A percentile compares a stretch with the other conserved stretches of the same genome.
Conservation (phyloP, 2,329 filamentous ascomycete genomes). For the Colletotrichum karsti region DNA sequence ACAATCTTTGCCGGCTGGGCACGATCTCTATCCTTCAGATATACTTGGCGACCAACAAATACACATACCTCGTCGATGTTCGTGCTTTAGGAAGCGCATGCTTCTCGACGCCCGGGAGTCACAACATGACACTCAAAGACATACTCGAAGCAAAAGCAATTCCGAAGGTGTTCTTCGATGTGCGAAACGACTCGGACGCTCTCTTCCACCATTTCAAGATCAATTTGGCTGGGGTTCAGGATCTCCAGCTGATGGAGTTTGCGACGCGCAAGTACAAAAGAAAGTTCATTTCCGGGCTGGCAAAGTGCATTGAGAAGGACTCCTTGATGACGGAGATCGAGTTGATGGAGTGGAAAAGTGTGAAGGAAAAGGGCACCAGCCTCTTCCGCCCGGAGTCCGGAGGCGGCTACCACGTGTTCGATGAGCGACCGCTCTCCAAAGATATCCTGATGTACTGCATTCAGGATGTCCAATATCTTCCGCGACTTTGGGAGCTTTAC, state of each 20-base stretch:
- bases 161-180: slow-evolving; percentile 65
- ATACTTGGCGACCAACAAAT: slow-evolving; percentile 37
- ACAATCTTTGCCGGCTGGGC: slow-evolving; percentile 50
- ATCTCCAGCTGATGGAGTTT: slow-evolving; percentile 66
- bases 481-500: slow-evolving; percentile 41
- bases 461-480: slow-evolving; percentile 53
- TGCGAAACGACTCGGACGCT: slow-evolving; percentile 66
- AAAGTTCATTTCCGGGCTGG: slow-evolving; percentile 34
- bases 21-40: slow-evolving; percentile 55
- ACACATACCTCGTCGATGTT: slow-evolving; percentile 55
- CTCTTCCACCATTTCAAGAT: slow-evolving; percentile 56
- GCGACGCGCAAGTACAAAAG: slow-evolving; percentile 36
- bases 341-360: slow-evolving; percentile 35
- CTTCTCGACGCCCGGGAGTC: slow-evolving; percentile 31
- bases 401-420: slow-evolving; percentile 56
- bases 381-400: slow-evolving; percentile 52
- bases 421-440: slow-evolving; percentile 48
- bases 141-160: slow-evolving; percentile 54
- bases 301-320: slow-evolving; percentile 41
- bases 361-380: slow-evolving; percentile 44
- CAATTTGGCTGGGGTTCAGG: slow-evolving; percentile 51
- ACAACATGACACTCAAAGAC: slow-evolving; percentile 36
- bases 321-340: slow-evolving; percentile 23
- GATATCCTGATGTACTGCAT: slow-evolving; percentile 54
- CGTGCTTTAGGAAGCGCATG: slow-evolving; percentile 42